These are phyloP conservation scores for Halenospora varia DNA, from an alignment of 495 filamentous ascomycete species.

Conservation along the genomic window DNA sequence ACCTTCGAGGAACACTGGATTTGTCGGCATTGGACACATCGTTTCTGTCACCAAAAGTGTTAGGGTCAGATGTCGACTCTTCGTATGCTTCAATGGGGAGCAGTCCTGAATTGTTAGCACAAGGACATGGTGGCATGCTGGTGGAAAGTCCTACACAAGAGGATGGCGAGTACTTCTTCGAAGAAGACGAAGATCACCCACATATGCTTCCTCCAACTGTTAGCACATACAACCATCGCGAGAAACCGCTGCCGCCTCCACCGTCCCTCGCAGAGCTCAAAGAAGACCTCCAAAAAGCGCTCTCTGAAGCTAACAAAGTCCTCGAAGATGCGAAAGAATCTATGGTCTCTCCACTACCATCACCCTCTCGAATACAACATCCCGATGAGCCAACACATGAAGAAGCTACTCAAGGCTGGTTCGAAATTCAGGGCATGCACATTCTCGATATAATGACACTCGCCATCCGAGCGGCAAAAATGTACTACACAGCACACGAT, in stretches of 20 bases:
- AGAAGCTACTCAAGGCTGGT: slow-evolving; percentile 46
- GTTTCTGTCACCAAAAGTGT: slow-evolving; percentile 34
- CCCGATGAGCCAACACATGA: slow-evolving; percentile 25
- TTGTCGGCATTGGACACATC: slow-evolving; percentile 39
- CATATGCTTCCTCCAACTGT: slow-evolving; percentile 93
- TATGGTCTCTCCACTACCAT: slow-evolving; percentile 7
- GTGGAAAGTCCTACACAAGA: slow-evolving; percentile 36
- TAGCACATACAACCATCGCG: slow-evolving; percentile 89
- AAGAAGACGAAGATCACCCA: slow-evolving; percentile 55
- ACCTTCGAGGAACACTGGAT: slow-evolving; percentile 15
- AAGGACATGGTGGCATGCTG: slow-evolving; percentile 27
- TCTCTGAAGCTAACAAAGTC: slow-evolving; percentile 61
- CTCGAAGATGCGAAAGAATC: slow-evolving; percentile 40
- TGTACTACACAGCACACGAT: slow-evolving; percentile 89
- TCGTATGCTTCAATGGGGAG: slow-evolving; percentile 53
- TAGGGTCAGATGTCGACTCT: slow-evolving; percentile 44
- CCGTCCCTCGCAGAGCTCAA: slow-evolving; percentile 77
- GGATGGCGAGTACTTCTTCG: slow-evolving; percentile 49
- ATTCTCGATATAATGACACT: slow-evolving; percentile 88
- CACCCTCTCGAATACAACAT: slow-evolving; percentile 3
- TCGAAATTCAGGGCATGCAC: slow-evolving; percentile 87
- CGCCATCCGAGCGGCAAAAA: slow-evolving; percentile 88
- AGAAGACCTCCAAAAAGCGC: slow-evolving; percentile 62
- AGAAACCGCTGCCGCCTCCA: slow-evolving; percentile 80
- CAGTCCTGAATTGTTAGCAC: slow-evolving; percentile 45